Base-by-base conservation (phyloP, 2,329 filamentous ascomycete genomes). In the Ophiocordyceps sinensis region DNA sequence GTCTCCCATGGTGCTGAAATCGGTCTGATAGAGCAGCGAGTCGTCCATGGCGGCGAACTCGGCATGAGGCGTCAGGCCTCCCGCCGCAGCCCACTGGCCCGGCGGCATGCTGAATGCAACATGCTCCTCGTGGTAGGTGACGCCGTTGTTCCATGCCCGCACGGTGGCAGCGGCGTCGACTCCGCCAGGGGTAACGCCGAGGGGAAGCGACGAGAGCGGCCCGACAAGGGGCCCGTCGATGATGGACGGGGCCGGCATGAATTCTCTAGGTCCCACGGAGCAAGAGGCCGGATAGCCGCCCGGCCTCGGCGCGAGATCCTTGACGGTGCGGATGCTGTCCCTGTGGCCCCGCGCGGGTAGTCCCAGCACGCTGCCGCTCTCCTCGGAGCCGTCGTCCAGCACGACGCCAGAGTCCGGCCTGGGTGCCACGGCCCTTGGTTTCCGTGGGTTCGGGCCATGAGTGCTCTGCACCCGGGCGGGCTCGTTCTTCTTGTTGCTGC, bases 401-500 rank as follows among this genome's bases (percentile, higher is more conserved):
- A 61, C 54, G 0, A 64, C 57, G 3, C 61, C 61, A 1, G 61
- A 64, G 36, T 64, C 61, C 0, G 61, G 61, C 0, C 61, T 48
- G 1, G 59, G 56, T 9, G 44, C 46, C 2, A 54, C 46, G 1
- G 47, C 52, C 5, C 53, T 48, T 4, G 47, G 43, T 28, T 57
- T 53, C 5, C 54, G 46, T 4, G 49, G 47, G 6, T 48, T 40
- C 14, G 51, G 19, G 15, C 39, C 48, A 6, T 53, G 53, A 0
- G 46, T 40, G 28, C 43, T 40, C 28, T 51, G 48, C 0, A 47
- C 44, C 12, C 52, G 41, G 2, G 45, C 21, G 3, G 55, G 49
- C 30, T 63, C 60, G 37, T 51, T 54, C 43, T 58, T 59, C 44
- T 63, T 64, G 51, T 64, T 64, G 47, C 62, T 64, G 11, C 62